phyloP scores from a whole-genome alignment of 2,329 filamentous ascomycete species.

The Cyphellophora attinorum region DNA sequence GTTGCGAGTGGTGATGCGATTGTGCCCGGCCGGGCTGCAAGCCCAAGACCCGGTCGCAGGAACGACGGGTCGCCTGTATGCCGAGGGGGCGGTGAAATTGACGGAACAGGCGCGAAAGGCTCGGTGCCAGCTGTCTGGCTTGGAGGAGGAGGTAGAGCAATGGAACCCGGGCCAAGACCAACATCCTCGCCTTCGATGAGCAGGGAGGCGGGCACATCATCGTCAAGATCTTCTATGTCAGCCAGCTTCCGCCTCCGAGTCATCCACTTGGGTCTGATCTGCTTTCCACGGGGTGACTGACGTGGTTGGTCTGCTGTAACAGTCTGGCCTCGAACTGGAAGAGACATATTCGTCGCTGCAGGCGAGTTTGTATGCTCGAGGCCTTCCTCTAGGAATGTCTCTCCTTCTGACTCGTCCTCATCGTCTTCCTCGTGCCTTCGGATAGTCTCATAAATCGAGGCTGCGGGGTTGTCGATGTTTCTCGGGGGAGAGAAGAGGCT shows the following conservation, averaged over 20 bases:
- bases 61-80: background rate
- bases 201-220: conserved; percentile 55
- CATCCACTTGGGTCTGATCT: conserved; percentile 6
- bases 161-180: conserved; percentile 8
- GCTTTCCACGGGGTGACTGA: background rate
- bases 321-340: too few relatives aligned
- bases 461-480: conserved; percentile 27
- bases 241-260: conserved; percentile 14
- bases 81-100: background rate
- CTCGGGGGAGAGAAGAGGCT: conserved; percentile 43
- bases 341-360: conserved; percentile 5
- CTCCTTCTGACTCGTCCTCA: conserved; percentile 35
- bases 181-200: conserved; percentile 42
- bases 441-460: conserved; percentile 38
- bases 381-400: conserved; percentile 32
- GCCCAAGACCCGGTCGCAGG: background rate
- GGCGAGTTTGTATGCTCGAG: conserved; percentile 24
- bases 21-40: background rate
- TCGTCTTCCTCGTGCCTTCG: conserved; percentile 33
- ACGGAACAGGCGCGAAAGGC: too few relatives aligned
- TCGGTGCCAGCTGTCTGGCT: conserved; percentile 9
- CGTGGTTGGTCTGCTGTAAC: background rate
- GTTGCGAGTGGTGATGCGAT: conserved; percentile 24
- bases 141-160: conserved; percentile 14
- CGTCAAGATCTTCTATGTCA: conserved; percentile 45